Conservation (phyloP, 2,329 filamentous ascomycete genomes). For the Penicillium sp. region DNA sequence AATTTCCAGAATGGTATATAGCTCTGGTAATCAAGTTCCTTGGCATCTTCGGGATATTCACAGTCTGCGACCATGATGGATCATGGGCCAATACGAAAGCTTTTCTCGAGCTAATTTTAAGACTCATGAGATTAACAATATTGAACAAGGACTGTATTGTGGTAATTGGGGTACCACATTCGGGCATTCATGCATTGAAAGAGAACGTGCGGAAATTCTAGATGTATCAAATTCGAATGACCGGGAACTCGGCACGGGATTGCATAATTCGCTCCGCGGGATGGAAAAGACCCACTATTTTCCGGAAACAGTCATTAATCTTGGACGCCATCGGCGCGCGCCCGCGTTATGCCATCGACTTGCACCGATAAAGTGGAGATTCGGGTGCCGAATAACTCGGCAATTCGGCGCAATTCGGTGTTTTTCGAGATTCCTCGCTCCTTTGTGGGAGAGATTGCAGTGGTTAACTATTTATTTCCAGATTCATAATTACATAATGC, state of each 20-base stretch:
- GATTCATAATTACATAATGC: no score
- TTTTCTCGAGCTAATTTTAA: not conserved
- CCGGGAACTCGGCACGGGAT: not conserved
- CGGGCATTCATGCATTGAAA: not conserved
- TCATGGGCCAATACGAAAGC: not conserved
- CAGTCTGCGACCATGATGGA: not conserved
- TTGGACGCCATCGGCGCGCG: not conserved
- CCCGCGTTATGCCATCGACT: not conserved
- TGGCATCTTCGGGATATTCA: not conserved
- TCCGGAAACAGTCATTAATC: not conserved
- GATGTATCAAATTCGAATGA: not conserved
- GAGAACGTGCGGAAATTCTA: not conserved
- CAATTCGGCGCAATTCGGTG: not conserved
- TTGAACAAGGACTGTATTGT: not conserved
- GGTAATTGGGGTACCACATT: not conserved
- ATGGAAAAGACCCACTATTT: not conserved
- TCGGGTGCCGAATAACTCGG: not conserved
- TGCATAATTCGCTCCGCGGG: not conserved
- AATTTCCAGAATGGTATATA: not conserved
- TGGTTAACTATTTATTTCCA: no score
- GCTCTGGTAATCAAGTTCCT: not conserved
- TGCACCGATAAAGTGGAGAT: not conserved
- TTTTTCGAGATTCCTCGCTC: not conserved
- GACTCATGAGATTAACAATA: not conserved
- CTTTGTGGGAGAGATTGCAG: no score